Percentiles rank a stretch among this genome's conserved stretches.
These are phyloP conservation scores for Kockovaella imperatae DNA, from an alignment of 768 basidiomycete species.

Conservation along the genomic window DNA sequence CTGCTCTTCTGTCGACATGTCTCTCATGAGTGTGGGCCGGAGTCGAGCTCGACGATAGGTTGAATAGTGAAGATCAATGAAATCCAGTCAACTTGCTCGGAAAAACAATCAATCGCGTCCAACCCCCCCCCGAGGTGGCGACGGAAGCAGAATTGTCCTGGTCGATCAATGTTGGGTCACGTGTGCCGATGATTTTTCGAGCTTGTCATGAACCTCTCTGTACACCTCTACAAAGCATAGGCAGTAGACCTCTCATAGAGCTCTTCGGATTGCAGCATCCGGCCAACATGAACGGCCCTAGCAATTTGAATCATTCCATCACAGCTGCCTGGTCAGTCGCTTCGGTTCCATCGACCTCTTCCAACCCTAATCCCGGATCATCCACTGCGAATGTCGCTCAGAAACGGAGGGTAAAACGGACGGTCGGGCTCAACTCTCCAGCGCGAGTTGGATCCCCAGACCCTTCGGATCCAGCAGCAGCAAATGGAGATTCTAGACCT, in stretches of 20 bases:
- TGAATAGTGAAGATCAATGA: background rate
- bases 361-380: background rate
- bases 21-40: too few relatives aligned
- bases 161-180: too few relatives aligned
- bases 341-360: slow-evolving; percentile 5
- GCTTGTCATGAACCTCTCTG: too few relatives aligned
- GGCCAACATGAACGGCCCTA: slow-evolving; percentile 20
- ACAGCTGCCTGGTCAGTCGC: slow-evolving; percentile 28
- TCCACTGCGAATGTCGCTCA: background rate
- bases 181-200: too few relatives aligned
- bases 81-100: too few relatives aligned
- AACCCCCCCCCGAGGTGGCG: too few relatives aligned
- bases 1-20: slow-evolving; percentile 26
- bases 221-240: too few relatives aligned
- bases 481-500: background rate
- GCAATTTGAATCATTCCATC: slow-evolving; percentile 31
- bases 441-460: background rate
- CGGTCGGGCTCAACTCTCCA: slow-evolving; percentile 12
- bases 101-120: too few relatives aligned
- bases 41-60: background rate
- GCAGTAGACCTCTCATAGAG: too few relatives aligned
- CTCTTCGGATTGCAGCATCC: background rate
- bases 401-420: slow-evolving; percentile 21
- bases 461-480: background rate
- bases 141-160: too few relatives aligned